Base-by-base conservation (phyloP, 306 rosid species). In the Castanea sativa region DNA sequence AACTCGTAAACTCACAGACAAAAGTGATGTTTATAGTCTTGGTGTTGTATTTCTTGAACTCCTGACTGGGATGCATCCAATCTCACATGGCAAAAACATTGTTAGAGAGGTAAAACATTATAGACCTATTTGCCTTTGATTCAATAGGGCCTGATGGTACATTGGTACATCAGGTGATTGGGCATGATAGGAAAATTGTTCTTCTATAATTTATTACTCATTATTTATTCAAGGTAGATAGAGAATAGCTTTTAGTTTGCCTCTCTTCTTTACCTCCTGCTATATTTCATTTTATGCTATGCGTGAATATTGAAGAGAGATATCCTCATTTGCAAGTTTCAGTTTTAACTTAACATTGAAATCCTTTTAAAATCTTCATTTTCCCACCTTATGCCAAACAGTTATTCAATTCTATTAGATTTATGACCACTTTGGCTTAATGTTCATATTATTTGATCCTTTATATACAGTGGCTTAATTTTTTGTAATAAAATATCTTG, bases 31-130 rank as follows among this genome's bases (percentile, higher is more conserved):
- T 30, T 32, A 64, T 64, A 64, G 70, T 8, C 70, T 64, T 16
- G 70, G 99, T 58, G 96, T 96, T 43, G 99, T 96, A 15, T 85
- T 96, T 67, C 80, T 96, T 6, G 99, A 96, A 83, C 86, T 96
- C 82, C 73, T 96, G 82, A 96, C 98, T 0, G 99, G 98, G 70
- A 93, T 82, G 91, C 99, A 87, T 9, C 97, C 99, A 52, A 96
- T 96, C 83, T 87, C 92, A 73, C 99, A 89, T 38, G 99, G 99
- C 16, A 96, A 96, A 83, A 96, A 96, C 81, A 89, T 96, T 76
- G 97, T 96, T 71, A 88, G 99, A 80, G 99, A 96, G 99, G 99
- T 96, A 90, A 74, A 73, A 75, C 3, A 43, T 52, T 79, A 35
- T 18, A 15, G 20, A 25, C 21, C 14, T n/a, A 13, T 83, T 71